Evolutionary conservation across 768 basidiomycete species (phyloP).

Genomic region (Nidularia pulvinata): DNA sequence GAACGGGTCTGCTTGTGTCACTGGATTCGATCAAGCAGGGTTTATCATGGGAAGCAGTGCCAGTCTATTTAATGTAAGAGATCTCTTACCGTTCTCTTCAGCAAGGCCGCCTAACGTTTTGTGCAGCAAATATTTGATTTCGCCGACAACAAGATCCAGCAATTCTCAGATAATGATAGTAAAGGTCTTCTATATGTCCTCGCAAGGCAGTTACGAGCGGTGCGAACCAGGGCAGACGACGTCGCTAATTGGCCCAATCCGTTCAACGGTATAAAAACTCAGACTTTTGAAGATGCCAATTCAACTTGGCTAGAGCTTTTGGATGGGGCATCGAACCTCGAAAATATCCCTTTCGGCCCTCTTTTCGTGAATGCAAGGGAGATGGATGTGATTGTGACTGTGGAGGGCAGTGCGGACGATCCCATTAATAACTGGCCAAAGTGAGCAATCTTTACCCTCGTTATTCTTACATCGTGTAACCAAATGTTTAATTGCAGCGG

Average conservation of each 20-base stretch:
- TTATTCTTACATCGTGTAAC: neutral
- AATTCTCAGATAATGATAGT: slow-evolving; percentile 31
- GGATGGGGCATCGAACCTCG: slow-evolving; percentile 69
- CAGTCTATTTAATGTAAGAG: slow-evolving; percentile 60
- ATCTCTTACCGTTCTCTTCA: neutral
- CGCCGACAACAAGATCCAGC: slow-evolving; percentile 35
- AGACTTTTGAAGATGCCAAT: slow-evolving; percentile 53
- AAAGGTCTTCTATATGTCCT: slow-evolving; percentile 48
- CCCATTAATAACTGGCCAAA: slow-evolving; percentile 63
- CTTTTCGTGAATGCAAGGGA: slow-evolving; percentile 67
- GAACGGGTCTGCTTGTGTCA: slow-evolving; percentile 61
- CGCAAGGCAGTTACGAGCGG: slow-evolving; percentile 39
- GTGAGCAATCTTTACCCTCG: slow-evolving; percentile 25
- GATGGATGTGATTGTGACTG: slow-evolving; percentile 75
- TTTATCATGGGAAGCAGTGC: slow-evolving; percentile 81
- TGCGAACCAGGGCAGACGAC: slow-evolving; percentile 52
- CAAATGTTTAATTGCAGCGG: slow-evolving; percentile 35
- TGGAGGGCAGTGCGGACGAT: slow-evolving; percentile 68
- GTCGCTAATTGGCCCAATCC: slow-evolving; percentile 74
- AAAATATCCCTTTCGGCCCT: slow-evolving; percentile 72
- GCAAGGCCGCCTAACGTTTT: neutral
- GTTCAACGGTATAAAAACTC: slow-evolving; percentile 46
- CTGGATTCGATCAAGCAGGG: slow-evolving; percentile 71
- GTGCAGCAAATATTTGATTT: slow-evolving; percentile 51
- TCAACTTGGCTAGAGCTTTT: slow-evolving; percentile 60